A percentile compares a stretch with the other conserved stretches of the same genome.
Conservation (phyloP, 2,329 filamentous ascomycete genomes). For the Scedosporium minutisporum region DNA sequence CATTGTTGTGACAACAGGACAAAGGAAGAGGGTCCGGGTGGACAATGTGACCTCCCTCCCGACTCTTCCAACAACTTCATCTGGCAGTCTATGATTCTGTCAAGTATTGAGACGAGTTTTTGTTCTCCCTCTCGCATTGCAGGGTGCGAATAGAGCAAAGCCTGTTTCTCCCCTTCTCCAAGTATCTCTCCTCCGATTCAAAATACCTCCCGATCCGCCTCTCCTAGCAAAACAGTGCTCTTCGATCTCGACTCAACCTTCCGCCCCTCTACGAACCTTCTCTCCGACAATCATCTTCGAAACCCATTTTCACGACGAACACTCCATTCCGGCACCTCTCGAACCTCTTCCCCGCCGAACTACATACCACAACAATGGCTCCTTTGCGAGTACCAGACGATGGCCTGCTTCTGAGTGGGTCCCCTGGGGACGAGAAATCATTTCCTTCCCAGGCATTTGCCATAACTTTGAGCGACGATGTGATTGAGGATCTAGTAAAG, state of each 20-base stretch:
- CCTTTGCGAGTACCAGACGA: constrained; percentile 45
- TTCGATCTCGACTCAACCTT: neutral
- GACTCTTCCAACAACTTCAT: neutral
- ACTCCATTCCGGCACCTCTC: neutral
- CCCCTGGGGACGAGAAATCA: constrained; percentile 29
- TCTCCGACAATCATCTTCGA: neutral
- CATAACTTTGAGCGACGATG: constrained; percentile 45
- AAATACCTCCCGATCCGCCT: neutral
- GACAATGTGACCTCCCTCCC: constrained; percentile 6
- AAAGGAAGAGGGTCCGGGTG: neutral
- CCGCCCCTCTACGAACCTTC: neutral
- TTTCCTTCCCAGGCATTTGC: constrained; percentile 47
- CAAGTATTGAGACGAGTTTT: neutral
- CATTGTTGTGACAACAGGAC: neutral
- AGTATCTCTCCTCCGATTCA: neutral
- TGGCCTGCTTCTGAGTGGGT: constrained; percentile 47
- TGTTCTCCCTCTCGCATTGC: neutral
- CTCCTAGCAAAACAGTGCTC: neutral
- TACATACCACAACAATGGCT: constrained; percentile 30
- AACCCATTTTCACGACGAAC: neutral
- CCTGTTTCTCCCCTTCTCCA: neutral
- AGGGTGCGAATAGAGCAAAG: neutral
- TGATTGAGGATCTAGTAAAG: constrained; percentile 54
- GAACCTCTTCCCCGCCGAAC: constrained; percentile 34
- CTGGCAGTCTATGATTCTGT: neutral